Base-by-base conservation (phyloP, 2,329 filamentous ascomycete species). In the Talaromyces sp. region DNA sequence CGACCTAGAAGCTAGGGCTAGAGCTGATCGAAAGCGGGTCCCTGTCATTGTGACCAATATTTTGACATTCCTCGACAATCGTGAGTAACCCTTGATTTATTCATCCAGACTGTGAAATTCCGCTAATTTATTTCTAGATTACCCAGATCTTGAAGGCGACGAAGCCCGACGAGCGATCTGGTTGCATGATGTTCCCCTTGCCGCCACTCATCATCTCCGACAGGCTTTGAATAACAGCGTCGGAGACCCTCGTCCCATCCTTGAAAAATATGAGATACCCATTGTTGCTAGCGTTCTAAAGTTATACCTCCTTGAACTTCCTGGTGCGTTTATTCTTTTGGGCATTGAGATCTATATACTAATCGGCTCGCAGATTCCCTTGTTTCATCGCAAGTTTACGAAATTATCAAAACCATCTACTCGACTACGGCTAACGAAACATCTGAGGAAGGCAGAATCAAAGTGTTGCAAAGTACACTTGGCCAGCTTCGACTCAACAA, bases 361-460 rank as follows among this genome's bases (percentile, higher is more conserved):
- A 14, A 59, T 44, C 33, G 31, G 55, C 59, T 23, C 68, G 48
- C 68, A 95, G 95, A 99, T 77, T 98, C 95, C n/a, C 84, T 99
- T 66, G 93, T 99, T 65, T 98, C 95, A 62, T 96, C 92, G 44
- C 93, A 98, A 75, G 92, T 99, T 63, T 99, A 99, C 76, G 96
- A 99, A 79, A 98, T 99, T 72, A 88, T 99, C 74, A 93, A 96
- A 79, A 98, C 92, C 1, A 96, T 99, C 67, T 99, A 99, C 80
- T 88, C 87, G 54, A 92, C 90, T 14, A 88, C 92, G 12, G 83
- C 89, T 54, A 84, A 89, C 46, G 91, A 96, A 63, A 84, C 86
- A 16, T 87, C 88, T 3, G 91, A 96, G 69, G 83, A 87, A 58
- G 88, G 91, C 12, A 90, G 95, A 60, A 85, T 99, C 67, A 89